A percentile compares a stretch with the other conserved stretches of the same genome.
These are phyloP conservation scores for Flaveria linearis DNA, from an alignment of 129 eudicot species.

Conservation along the genomic window DNA sequence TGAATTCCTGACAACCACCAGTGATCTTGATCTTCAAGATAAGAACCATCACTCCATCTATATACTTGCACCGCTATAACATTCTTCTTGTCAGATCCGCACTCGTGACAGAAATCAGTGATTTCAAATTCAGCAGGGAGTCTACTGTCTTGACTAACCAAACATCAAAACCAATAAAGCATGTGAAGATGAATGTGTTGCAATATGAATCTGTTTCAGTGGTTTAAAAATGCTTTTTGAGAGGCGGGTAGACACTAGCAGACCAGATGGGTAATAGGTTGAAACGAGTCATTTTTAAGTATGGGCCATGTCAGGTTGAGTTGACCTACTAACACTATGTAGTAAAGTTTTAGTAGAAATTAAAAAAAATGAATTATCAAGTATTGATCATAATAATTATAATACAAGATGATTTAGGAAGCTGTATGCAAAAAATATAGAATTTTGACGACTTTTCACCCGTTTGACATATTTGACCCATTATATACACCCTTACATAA, in stretches of 20 bases:
- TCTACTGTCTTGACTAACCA: constrained; percentile 92
- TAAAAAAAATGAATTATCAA: not conserved
- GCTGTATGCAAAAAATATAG: not conserved
- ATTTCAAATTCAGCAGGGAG: constrained; percentile 97
- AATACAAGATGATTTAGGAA: too few relatives aligned
- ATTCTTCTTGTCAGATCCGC: constrained; percentile 74
- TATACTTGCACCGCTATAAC: constrained; percentile 87
- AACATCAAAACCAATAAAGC: constrained; percentile 29
- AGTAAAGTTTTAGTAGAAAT: not conserved
- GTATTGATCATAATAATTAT: not conserved
- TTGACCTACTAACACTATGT: constrained; percentile 1
- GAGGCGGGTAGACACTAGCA: not conserved
- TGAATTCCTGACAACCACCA: constrained; percentile 99
- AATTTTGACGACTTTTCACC: not conserved
- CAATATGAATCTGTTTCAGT: not conserved
- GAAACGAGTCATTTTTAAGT: not conserved
- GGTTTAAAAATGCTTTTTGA: too few relatives aligned
- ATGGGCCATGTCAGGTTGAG: not conserved
- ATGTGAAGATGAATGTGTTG: constrained; percentile 12
- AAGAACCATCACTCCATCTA: constrained; percentile 96
- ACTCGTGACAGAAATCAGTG: constrained; percentile 68
- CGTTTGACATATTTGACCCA: not conserved
- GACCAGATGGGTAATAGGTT: not conserved
- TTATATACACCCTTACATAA: not conserved
- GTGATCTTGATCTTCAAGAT: constrained; percentile 99